Base-by-base conservation (phyloP, 371 early-diverging fungal genomes). In the Mucor irregularis region DNA sequence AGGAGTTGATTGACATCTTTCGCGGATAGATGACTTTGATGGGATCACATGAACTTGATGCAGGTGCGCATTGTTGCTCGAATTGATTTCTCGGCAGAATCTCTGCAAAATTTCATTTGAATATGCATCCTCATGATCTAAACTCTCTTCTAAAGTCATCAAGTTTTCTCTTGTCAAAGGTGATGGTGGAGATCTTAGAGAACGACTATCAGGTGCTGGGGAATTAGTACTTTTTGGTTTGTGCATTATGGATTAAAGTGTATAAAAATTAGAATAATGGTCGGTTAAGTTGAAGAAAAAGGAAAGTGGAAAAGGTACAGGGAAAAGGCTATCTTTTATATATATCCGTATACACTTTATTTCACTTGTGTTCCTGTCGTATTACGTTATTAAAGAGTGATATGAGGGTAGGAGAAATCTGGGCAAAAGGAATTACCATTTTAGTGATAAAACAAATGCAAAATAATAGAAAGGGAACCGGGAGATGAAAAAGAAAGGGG, bases 141-240 rank as follows among this genome's bases (percentile, higher is more conserved):
- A 0, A 14, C 21, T 30, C 19, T 43, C n/a, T 30, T 35, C 8
- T 30, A 62, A 14, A 16, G 14, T 56, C 19, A 39, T 25, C 8
- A 62, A 37, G n/a, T 62, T 56, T 42, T 56, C 39, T 52, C 51
- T 51, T 24, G 62, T 62, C 16, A 62, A 47, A 11, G 62, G 62
- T 21, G 51, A 47, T 33, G 25, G n/a, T 17, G 29, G 13, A 24
- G 21, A 22, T 39, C n/a, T n/a, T n/a, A n/a, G n/a, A n/a, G n/a
- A n/a, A n/a, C n/a, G n/a, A n/a, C n/a, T n/a, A n/a, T n/a, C n/a
- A n/a, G n/a, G n/a, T n/a, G n/a, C n/a, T n/a, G n/a, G n/a, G n/a
- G 22, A 4, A 13, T 44, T 10, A n/a, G 26, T 30, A 31, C 5
- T 1, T 44, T 28, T 44, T n/a, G 47, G 4, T 22, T 17, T 17